Conservation (phyloP, 2,329 filamentous ascomycete genomes). For the Aspergillus unguis region DNA sequence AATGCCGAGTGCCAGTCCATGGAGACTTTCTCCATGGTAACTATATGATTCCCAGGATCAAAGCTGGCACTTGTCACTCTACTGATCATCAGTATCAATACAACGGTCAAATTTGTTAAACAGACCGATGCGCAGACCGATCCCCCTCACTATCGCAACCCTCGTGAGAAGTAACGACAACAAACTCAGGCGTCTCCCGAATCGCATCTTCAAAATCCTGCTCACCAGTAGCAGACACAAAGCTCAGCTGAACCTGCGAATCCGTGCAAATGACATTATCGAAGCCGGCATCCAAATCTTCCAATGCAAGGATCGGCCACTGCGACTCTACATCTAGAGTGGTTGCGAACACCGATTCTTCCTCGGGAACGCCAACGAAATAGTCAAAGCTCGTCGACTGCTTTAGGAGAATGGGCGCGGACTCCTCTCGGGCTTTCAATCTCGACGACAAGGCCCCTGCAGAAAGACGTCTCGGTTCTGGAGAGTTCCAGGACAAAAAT, state of each 20-base stretch:
- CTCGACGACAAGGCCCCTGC: background rate
- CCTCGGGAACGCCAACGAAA: background rate
- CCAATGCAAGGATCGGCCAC: conserved; percentile 1
- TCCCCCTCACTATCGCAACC: background rate
- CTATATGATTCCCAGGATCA: background rate
- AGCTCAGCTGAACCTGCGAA: background rate
- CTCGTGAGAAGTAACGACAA: conserved; percentile 2
- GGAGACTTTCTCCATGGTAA: background rate
- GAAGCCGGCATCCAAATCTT: background rate
- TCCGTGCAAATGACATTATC: background rate
- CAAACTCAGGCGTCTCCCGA: background rate
- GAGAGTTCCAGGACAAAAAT: background rate
- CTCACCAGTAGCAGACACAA: background rate
- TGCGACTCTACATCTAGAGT: background rate
- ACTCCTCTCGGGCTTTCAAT: background rate
- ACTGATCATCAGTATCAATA: background rate
- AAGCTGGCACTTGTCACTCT: background rate
- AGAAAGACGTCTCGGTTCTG: background rate
- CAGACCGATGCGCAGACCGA: background rate
- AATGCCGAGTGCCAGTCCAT: conserved; percentile 2
- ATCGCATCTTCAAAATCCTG: background rate
- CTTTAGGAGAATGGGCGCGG: background rate
- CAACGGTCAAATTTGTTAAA: background rate
- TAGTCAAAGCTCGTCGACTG: conserved; percentile 1
- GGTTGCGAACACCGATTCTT: background rate